A percentile compares a stretch with the other conserved stretches of the same genome.
Conservation (phyloP, 805 yeast genomes). For the Metschnikowia bowlesiae region DNA sequence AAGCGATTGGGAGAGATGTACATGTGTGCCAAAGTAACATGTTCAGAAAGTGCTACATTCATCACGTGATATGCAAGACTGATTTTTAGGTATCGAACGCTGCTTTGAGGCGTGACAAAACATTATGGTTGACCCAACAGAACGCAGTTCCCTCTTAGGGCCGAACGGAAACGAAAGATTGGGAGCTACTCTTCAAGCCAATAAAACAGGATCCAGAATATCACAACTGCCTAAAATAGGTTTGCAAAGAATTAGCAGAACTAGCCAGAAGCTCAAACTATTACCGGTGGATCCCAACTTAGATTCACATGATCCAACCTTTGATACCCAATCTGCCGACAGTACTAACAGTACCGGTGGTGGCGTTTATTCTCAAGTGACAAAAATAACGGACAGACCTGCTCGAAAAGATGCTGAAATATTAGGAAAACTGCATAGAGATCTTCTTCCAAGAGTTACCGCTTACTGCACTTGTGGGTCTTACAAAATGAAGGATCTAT, state of each 20-base stretch:
- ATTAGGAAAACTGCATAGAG: conserved; percentile 80
- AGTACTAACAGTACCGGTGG: conserved; percentile 25
- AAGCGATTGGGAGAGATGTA: no score
- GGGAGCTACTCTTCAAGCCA: conserved; percentile 17
- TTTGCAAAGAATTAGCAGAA: conserved; percentile 70
- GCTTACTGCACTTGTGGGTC: conserved; percentile 96
- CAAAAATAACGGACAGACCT: conserved; percentile 76
- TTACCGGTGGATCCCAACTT: conserved; percentile 55
- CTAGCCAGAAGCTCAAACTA: conserved; percentile 67
- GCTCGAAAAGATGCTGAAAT: conserved; percentile 94
- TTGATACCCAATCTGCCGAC: conserved; percentile 26
- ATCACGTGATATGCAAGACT: neutral
- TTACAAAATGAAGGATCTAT: conserved; percentile 80
- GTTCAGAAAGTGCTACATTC: no score
- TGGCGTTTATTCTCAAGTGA: conserved; percentile 78
- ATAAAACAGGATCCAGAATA: conserved; percentile 24
- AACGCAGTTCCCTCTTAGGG: conserved; percentile 1
- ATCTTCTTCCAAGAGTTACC: conserved; percentile 85
- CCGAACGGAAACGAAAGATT: conserved; percentile 8
- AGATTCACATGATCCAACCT: conserved; percentile 15
- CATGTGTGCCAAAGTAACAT: no score
- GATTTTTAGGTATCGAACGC: neutral
- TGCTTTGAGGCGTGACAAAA: neutral
- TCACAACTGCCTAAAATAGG: conserved; percentile 49
- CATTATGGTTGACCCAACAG: neutral